A percentile compares a stretch with the other conserved stretches of the same genome.
These are phyloP conservation scores for Aspergillus ellipticus DNA, from an alignment of 495 filamentous ascomycete genomes.

Conservation along the genomic window DNA sequence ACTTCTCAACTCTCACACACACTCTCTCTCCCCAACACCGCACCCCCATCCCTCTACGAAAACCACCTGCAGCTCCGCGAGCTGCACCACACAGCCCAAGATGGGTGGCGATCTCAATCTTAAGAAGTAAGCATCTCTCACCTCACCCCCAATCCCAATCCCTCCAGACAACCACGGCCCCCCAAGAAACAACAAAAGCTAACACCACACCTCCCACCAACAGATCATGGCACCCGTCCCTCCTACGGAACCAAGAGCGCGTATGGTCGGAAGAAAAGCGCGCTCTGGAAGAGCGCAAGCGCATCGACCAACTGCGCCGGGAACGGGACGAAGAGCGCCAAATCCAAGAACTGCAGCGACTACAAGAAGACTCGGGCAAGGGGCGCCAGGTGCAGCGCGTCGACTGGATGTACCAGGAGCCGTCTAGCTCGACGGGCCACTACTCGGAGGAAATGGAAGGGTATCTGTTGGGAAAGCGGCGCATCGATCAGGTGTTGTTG, in stretches of 20 bases:
- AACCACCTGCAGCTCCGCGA: not conserved
- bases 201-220: constrained; percentile 7
- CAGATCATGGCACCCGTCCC: constrained; percentile 81
- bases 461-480: constrained; percentile 85
- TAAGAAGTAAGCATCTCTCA: constrained; percentile 62
- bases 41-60: not conserved
- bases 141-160: not conserved
- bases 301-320: constrained; percentile 78
- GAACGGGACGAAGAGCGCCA: constrained; percentile 92
- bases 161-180: not conserved
- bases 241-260: constrained; percentile 76
- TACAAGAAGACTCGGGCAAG: constrained; percentile 87
- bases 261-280: constrained; percentile 87
- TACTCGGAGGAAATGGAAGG: constrained; percentile 92
- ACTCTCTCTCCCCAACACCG: not conserved
- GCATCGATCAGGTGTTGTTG: constrained; percentile 79
- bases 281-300: constrained; percentile 93
- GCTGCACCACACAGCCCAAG: constrained; percentile 27
- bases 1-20: not conserved
- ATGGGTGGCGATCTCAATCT: constrained; percentile 91
- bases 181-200: constrained; percentile 6
- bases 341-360: constrained; percentile 84
- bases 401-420: constrained; percentile 97
- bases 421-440: constrained; percentile 71
- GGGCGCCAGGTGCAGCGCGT: constrained; percentile 70